Conservation (phyloP, 1,284 basidiomycete genomes). For the Violaceomyces palustris region DNA sequence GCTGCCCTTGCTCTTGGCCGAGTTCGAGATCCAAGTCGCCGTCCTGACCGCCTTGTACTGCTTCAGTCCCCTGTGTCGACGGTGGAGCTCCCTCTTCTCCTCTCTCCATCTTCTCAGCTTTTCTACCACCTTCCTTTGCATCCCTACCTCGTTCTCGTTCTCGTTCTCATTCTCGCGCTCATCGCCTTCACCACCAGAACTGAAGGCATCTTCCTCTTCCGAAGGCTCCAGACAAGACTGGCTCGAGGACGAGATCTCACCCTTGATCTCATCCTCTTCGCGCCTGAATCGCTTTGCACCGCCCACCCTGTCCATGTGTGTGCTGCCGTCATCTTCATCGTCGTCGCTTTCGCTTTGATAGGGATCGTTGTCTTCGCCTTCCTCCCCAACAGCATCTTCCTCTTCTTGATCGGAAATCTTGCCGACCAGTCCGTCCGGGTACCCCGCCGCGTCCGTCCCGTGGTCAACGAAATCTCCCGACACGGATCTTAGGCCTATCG, state of each 20-base stretch:
- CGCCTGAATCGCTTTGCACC: no score
- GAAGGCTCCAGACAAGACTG: no score
- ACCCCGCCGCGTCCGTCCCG: conserved; percentile 5
- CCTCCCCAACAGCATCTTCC: background rate
- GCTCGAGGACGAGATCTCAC: no score
- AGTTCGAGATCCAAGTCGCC: conserved; percentile 16
- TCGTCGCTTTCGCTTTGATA: conserved; percentile 4
- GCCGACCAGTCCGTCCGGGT: no score
- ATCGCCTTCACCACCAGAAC: conserved; percentile 1
- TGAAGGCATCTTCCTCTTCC: background rate
- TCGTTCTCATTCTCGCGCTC: no score
- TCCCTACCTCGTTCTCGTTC: no score
- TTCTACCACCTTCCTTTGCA: conserved; percentile 9
- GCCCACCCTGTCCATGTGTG: no score
- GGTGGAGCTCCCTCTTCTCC: conserved; percentile 24
- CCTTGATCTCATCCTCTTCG: background rate
- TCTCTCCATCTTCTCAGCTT: conserved; percentile 26
- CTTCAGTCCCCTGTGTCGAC: conserved; percentile 27
- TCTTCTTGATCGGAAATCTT: no score
- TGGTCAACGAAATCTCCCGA: conserved; percentile 22
- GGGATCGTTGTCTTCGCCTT: background rate
- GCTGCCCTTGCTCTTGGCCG: conserved; percentile 5
- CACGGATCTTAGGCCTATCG: conserved; percentile 15
- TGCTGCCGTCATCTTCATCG: conserved; percentile 2
- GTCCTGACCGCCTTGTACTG: conserved; percentile 29